A percentile compares a stretch with the other conserved stretches of the same genome.
Evolutionary conservation across 768 basidiomycete genomes (phyloP).

Genomic region (Phlebiopsis gigantea): DNA sequence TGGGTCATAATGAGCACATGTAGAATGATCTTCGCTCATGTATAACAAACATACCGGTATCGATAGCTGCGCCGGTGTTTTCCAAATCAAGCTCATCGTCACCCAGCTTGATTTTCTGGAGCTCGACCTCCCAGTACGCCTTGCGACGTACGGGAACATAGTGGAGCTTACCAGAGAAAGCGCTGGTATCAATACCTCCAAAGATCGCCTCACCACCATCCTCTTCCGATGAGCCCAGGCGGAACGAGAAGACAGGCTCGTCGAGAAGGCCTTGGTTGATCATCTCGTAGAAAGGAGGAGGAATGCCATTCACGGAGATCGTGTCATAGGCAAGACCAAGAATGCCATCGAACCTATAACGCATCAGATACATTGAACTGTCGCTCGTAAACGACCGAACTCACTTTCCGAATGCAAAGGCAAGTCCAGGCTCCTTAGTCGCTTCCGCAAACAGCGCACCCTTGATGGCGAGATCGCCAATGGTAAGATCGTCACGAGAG

Average conservation of each 20-base stretch:
- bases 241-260: slow-evolving; percentile 90
- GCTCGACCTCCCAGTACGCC: slow-evolving; percentile 98
- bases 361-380: neutral
- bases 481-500: slow-evolving; percentile 71
- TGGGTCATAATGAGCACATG: neutral
- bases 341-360: slow-evolving; percentile 85
- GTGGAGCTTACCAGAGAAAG: slow-evolving; percentile 73
- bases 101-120: slow-evolving; percentile 82
- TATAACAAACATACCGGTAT: slow-evolving; percentile 61
- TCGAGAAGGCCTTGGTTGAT: slow-evolving; percentile 77
- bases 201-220: slow-evolving; percentile 92
- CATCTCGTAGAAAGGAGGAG: slow-evolving; percentile 95
- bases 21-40: too few species aligned
- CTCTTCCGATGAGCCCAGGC: slow-evolving; percentile 76
- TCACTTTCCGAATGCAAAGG: slow-evolving; percentile 94
- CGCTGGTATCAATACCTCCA: slow-evolving; percentile 76
- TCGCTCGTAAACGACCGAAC: slow-evolving; percentile 24
- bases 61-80: slow-evolving; percentile 90
- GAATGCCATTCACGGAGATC: slow-evolving; percentile 89
- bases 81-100: slow-evolving; percentile 86
- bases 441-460: slow-evolving; percentile 92
- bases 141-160: slow-evolving; percentile 92
- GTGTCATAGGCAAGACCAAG: slow-evolving; percentile 93
- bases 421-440: slow-evolving; percentile 91
- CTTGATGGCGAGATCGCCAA: slow-evolving; percentile 77